A percentile compares a stretch with the other conserved stretches of the same genome.
These are phyloP conservation scores for barrel medic (Medicago truncatula) DNA, from an alignment of 306 rosid species.

Conservation along the genomic window DNA sequence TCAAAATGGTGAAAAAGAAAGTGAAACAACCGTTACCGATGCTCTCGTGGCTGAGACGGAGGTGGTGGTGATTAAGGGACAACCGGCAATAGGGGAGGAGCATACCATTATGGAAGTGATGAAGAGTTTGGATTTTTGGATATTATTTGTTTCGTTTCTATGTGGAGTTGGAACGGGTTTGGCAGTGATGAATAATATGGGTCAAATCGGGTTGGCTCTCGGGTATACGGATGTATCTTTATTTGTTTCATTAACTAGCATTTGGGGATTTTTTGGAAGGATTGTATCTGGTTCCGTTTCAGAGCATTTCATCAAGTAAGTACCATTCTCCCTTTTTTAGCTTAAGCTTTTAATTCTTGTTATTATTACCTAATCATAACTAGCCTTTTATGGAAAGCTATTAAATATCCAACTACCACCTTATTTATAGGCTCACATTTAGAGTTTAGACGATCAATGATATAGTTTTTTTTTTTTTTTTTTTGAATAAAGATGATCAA, in stretches of 20 bases:
- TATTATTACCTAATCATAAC: not conserved
- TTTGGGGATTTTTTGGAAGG: conserved; percentile 87
- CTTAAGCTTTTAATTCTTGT: not conserved
- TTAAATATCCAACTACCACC: not conserved
- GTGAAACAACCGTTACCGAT: not conserved
- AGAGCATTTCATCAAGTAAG: conserved; percentile 81
- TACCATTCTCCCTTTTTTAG: not conserved
- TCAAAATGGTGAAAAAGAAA: not conserved
- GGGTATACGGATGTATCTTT: conserved; percentile 81
- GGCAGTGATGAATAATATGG: conserved; percentile 91
- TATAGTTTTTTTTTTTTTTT: no score
- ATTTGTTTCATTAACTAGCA: conserved; percentile 74
- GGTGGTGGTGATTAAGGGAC: not conserved
- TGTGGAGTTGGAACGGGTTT: conserved; percentile 95
- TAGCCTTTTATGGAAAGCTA: not conserved
- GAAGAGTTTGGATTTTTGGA: conserved; percentile 76
- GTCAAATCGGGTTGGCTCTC: conserved; percentile 88
- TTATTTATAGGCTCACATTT: not conserved
- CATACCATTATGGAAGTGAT: conserved; percentile 73
- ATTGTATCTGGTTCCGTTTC: conserved; percentile 68
- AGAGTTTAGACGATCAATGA: not conserved
- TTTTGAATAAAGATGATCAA: not conserved
- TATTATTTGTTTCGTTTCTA: conserved; percentile 78
- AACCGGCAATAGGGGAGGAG: conserved; percentile 80
- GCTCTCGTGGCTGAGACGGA: conserved; percentile 11